Evolutionary conservation across 1,284 basidiomycete species (phyloP).

Genomic region (Sanghuangporus weigelae): DNA sequence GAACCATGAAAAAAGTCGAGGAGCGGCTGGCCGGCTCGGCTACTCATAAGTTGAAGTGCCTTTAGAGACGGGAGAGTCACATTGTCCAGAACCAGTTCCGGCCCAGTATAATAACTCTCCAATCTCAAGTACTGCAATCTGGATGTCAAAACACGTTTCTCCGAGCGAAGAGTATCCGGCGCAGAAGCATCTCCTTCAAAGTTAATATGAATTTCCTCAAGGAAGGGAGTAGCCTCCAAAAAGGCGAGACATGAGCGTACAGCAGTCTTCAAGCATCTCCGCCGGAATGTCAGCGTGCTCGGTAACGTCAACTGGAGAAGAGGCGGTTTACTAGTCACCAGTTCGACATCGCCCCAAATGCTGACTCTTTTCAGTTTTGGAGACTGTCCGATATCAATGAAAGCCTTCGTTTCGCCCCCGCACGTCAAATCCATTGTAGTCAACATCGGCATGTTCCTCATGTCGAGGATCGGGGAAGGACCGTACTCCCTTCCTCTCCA

Average conservation of each 20-base stretch:
- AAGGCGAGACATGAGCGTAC: background rate
- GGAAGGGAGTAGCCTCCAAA: background rate
- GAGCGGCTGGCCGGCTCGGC: background rate
- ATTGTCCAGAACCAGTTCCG: background rate
- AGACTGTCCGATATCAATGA: background rate
- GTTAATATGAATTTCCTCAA: background rate
- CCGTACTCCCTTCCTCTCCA: background rate
- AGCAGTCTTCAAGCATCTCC: background rate
- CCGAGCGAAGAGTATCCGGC: too few relatives aligned
- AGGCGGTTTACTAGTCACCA: background rate
- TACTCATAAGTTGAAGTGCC: background rate
- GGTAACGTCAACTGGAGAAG: background rate
- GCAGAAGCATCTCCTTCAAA: background rate
- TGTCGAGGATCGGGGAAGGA: background rate
- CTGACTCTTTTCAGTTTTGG: background rate
- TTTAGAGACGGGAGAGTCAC: background rate
- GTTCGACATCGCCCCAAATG: background rate
- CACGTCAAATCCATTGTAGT: background rate
- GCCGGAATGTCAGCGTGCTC: background rate
- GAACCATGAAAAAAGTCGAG: background rate
- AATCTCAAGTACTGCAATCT: too few relatives aligned
- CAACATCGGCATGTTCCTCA: background rate
- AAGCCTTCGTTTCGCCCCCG: background rate
- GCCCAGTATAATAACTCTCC: too few relatives aligned
- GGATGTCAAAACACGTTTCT: too few relatives aligned